Evolutionary conservation across 306 rosid genomes (phyloP).

Genomic region (Dalbergia oliveri): DNA sequence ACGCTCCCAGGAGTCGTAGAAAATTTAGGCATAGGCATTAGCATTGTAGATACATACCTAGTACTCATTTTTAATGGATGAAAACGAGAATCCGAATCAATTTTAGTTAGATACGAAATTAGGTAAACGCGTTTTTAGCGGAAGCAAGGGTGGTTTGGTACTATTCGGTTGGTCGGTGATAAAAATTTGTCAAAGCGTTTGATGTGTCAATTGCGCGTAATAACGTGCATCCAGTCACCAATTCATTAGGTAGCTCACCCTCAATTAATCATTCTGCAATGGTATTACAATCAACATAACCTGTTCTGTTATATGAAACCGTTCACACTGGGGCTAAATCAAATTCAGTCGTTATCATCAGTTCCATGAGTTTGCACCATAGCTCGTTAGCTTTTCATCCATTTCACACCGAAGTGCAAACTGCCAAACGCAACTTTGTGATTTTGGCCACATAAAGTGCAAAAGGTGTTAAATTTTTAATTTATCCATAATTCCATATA

Average conservation of each 20-base stretch:
- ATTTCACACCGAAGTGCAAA: background rate
- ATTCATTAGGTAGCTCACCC: background rate
- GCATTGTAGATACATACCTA: background rate
- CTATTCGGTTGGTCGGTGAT: conserved; percentile 25
- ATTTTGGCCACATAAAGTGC: conserved; percentile 9
- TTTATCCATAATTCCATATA: background rate
- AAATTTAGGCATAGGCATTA: background rate
- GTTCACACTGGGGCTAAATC: background rate
- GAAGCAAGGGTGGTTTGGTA: background rate
- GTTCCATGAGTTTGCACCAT: background rate
- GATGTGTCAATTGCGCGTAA: conserved; percentile 37
- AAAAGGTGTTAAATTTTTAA: background rate
- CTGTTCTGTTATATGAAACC: background rate
- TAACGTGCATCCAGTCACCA: background rate
- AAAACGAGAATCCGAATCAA: background rate
- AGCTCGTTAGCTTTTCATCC: background rate
- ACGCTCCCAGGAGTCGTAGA: background rate
- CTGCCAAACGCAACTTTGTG: background rate
- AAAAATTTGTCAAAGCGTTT: background rate
- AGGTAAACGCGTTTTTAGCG: background rate
- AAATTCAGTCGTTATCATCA: background rate
- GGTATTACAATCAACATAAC: background rate
- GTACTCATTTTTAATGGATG: background rate
- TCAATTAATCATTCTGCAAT: background rate
- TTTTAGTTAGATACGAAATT: background rate